Evolutionary conservation across 2,329 filamentous ascomycete species (phyloP).

Genomic region (Saccharata proteae): DNA sequence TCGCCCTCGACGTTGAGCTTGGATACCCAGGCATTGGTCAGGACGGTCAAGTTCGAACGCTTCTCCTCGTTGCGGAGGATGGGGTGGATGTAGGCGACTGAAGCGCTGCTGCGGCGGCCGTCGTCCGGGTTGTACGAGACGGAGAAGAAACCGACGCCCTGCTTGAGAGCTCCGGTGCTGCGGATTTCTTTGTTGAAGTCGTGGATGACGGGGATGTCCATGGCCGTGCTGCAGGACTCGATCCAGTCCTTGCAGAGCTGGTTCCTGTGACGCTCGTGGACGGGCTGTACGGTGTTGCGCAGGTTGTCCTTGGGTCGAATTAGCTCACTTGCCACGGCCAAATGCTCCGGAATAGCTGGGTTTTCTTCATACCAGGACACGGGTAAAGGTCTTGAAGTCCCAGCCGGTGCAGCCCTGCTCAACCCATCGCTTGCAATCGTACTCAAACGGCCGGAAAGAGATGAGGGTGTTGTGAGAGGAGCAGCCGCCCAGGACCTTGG

Average conservation of each 20-base stretch:
- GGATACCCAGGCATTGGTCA: constrained; percentile 81
- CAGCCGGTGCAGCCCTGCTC: constrained; percentile 71
- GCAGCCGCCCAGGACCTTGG: constrained; percentile 85
- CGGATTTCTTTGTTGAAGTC: constrained; percentile 84
- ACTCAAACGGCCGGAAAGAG: constrained; percentile 82
- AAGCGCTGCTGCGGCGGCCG: constrained; percentile 71
- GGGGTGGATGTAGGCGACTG: constrained; percentile 86
- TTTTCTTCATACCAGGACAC: constrained; percentile 39
- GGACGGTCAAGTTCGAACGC: constrained; percentile 69
- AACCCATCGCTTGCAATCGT: constrained; percentile 78
- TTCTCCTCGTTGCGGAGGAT: constrained; percentile 74
- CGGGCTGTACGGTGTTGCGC: constrained; percentile 81
- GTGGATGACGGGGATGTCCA: constrained; percentile 67
- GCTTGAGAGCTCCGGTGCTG: constrained; percentile 56
- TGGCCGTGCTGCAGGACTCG: constrained; percentile 61
- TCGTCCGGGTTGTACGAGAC: constrained; percentile 86
- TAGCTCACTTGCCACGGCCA: too few relatives aligned
- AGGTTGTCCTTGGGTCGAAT: constrained; percentile 49
- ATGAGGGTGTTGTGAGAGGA: constrained; percentile 91
- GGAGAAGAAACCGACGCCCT: constrained; percentile 81
- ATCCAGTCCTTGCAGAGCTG: constrained; percentile 90
- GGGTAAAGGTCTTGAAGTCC: constrained; percentile 75
- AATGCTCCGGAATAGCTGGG: too few relatives aligned
- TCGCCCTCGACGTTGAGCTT: constrained; percentile 62
- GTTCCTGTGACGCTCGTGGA: constrained; percentile 75